phyloP scores from a whole-genome alignment of 805 yeast genomes.

The Yarrowia deformans region DNA sequence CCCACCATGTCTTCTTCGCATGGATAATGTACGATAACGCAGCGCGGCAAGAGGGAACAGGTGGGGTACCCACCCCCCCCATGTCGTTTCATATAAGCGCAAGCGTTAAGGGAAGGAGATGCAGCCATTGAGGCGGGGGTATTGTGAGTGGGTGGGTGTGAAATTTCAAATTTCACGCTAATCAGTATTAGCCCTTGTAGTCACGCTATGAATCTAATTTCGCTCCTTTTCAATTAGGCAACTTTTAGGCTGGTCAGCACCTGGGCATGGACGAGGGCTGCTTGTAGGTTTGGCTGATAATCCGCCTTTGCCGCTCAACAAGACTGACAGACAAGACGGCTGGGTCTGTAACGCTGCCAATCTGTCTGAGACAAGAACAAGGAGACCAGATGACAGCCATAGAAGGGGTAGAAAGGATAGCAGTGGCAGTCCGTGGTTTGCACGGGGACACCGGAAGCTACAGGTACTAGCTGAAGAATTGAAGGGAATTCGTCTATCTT shows the following conservation, averaged over 20 bases:
- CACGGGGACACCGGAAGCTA: too few species aligned
- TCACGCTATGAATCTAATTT: too few species aligned
- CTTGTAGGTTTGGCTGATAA: background rate
- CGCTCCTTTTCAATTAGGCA: constrained; percentile 5
- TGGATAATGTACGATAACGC: constrained; percentile 24
- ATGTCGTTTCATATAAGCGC: background rate
- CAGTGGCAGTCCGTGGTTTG: too few species aligned
- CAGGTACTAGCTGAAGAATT: too few species aligned
- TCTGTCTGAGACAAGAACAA: background rate
- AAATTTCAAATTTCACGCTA: background rate
- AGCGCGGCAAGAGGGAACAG: background rate
- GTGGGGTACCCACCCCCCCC: background rate
- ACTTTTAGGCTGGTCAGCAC: background rate
- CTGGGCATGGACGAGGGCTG: background rate
- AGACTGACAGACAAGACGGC: background rate
- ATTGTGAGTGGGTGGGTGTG: background rate
- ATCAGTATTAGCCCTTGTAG: too few species aligned
- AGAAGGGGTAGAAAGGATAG: too few species aligned
- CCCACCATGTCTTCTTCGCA: background rate
- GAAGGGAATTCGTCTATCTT: too few species aligned
- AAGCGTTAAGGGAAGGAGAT: background rate
- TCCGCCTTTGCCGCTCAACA: background rate
- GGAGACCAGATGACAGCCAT: background rate
- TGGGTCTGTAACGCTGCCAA: background rate
- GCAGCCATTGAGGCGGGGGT: background rate